Conservation (phyloP, 2,329 filamentous ascomycete species). For the Fusarium drepaniforme region DNA sequence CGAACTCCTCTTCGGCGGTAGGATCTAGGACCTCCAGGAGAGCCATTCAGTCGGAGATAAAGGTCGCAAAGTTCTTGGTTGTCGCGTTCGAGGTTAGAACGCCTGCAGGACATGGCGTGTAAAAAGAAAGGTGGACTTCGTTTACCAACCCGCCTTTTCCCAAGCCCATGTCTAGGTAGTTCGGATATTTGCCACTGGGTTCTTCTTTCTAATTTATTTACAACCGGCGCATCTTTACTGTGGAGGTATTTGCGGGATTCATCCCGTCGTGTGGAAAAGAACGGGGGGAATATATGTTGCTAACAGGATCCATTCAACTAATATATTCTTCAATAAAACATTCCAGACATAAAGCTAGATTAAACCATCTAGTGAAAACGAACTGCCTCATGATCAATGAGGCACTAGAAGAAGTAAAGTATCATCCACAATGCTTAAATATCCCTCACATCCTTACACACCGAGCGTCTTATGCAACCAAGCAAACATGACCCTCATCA, state of each 20-base stretch:
- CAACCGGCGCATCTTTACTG: background rate
- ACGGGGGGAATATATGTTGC: background rate
- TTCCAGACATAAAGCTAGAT: background rate
- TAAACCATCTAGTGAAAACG: background rate
- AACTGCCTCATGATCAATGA: background rate
- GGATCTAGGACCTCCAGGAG: too few species aligned
- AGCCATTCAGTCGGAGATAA: too few species aligned
- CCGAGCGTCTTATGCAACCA: background rate
- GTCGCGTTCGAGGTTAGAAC: too few species aligned
- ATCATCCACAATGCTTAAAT: background rate
- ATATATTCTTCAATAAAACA: background rate
- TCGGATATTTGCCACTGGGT: background rate
- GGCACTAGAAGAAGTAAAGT: background rate
- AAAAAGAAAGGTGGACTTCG: too few species aligned
- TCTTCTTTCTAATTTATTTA: background rate
- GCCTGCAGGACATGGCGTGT: too few species aligned
- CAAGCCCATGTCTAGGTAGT: background rate
- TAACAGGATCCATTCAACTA: background rate
- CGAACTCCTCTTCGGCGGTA: too few species aligned
- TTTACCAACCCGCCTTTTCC: background rate
- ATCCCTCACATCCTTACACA: background rate
- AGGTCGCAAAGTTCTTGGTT: too few species aligned
- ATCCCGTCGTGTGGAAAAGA: background rate
- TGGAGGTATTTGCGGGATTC: background rate
- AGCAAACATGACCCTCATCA: slow-evolving; percentile 4